Conservation (phyloP, 208 protist genomes). For the Acanthamoeba sp. region DNA sequence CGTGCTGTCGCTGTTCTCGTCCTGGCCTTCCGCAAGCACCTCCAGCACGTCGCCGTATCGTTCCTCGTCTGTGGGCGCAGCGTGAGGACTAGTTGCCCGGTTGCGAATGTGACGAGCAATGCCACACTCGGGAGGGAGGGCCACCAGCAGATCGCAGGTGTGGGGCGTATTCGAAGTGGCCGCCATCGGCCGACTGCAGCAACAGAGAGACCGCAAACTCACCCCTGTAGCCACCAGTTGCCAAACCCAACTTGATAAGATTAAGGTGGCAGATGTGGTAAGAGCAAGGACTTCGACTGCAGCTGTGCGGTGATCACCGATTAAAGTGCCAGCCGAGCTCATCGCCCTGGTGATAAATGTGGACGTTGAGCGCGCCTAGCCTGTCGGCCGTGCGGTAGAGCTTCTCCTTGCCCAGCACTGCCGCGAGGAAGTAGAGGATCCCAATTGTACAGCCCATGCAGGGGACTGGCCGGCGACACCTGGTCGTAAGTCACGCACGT, state of each 20-base stretch:
- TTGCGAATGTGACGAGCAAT: too few species aligned
- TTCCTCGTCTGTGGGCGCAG: neutral
- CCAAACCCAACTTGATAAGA: too few species aligned
- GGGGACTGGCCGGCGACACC: conserved; percentile 1
- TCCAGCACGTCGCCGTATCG: neutral
- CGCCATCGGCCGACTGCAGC: conserved; percentile 45
- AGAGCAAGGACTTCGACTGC: too few species aligned
- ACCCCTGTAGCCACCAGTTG: neutral
- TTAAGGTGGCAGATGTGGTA: too few species aligned
- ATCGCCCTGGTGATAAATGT: conserved; percentile 26
- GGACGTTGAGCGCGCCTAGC: conserved; percentile 51
- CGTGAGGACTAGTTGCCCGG: too few species aligned
- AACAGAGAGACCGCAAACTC: conserved; percentile 64
- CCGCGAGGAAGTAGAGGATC: conserved; percentile 21
- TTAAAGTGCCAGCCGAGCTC: conserved; percentile 69
- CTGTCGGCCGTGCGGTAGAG: conserved; percentile 41
- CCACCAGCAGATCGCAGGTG: neutral
- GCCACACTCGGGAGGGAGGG: too few species aligned
- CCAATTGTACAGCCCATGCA: conserved; percentile 9
- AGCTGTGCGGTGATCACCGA: too few species aligned
- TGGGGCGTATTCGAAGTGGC: conserved; percentile 61
- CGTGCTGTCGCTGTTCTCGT: neutral
- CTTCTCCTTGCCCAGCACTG: conserved; percentile 53
- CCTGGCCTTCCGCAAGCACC: neutral
- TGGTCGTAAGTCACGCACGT: conserved; percentile 67